phyloP scores from a whole-genome alignment of 768 basidiomycete genomes.

The Tricholoma bakamatsutake region DNA sequence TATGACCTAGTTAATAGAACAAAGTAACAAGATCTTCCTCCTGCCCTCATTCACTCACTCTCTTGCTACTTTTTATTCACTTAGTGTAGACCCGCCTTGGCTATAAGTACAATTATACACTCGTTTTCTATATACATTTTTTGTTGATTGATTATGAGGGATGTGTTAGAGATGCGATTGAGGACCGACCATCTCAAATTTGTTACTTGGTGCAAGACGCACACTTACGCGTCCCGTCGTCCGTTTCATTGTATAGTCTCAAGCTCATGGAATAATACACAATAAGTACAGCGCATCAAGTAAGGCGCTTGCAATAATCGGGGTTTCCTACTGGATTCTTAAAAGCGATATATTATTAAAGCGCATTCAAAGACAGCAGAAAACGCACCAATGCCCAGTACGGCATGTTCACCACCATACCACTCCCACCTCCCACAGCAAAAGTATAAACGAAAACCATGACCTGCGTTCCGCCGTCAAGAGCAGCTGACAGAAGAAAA shows the following conservation, averaged over 20 bases:
- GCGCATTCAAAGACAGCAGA: no score
- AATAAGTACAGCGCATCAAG: neutral
- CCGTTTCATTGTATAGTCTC: no score
- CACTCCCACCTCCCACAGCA: slow-evolving; percentile 39
- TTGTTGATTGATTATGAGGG: neutral
- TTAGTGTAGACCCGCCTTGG: neutral
- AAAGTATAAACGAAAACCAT: slow-evolving; percentile 42
- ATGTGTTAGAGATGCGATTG: no score
- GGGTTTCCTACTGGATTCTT: slow-evolving; percentile 12
- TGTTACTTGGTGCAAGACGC: no score
- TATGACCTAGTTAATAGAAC: neutral
- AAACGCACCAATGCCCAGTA: slow-evolving; percentile 31
- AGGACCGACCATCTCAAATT: no score
- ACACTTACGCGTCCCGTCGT: no score
- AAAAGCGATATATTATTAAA: neutral
- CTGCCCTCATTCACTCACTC: neutral
- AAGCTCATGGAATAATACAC: no score
- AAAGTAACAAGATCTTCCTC: neutral
- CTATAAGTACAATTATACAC: neutral
- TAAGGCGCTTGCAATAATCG: slow-evolving; percentile 11
- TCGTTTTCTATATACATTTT: neutral
- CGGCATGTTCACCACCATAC: slow-evolving; percentile 29
- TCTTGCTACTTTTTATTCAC: neutral
- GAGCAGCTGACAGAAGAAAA: slow-evolving; percentile 44
- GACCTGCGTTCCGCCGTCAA: slow-evolving; percentile 46